Conservation (phyloP, 176 grass and related monocot genomes). For the Carex parvula region DNA sequence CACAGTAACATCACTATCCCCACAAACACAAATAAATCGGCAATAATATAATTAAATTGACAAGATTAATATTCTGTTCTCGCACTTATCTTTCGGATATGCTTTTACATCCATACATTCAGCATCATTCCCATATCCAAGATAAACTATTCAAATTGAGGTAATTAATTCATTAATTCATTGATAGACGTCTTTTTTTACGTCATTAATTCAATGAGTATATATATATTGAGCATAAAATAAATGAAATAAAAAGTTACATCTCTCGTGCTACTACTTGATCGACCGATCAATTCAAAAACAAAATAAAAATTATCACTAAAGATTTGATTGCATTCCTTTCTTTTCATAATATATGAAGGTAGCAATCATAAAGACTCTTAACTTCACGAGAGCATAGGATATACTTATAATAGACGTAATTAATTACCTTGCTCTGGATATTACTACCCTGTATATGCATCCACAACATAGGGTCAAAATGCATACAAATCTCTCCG, state of each 20-base stretch:
- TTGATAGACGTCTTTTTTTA: not conserved
- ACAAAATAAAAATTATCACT: too few relatives aligned
- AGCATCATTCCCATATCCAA: not conserved
- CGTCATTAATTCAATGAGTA: too few relatives aligned
- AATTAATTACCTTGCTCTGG: not conserved
- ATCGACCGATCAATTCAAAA: too few relatives aligned
- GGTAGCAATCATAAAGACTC: too few relatives aligned
- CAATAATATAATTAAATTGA: not conserved
- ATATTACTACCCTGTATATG: not conserved
- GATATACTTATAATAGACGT: not conserved
- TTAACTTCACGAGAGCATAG: too few relatives aligned
- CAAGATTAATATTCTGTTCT: not conserved
- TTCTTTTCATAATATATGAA: too few relatives aligned
- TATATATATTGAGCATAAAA: too few relatives aligned
- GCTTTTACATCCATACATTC: not conserved
- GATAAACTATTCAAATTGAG: not conserved
- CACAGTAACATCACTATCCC: not conserved
- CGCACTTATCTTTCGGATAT: not conserved
- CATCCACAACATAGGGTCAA: constrained; percentile 9
- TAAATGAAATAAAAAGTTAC: too few relatives aligned
- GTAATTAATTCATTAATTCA: not conserved
- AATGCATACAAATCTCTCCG: not conserved
- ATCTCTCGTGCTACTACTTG: too few relatives aligned
- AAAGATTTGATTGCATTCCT: too few relatives aligned
- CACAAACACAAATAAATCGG: not conserved